Percentiles rank a stretch among this genome's conserved stretches.
phyloP scores from a whole-genome alignment of 1,284 basidiomycete genomes.

The Athelia psychrophila region DNA sequence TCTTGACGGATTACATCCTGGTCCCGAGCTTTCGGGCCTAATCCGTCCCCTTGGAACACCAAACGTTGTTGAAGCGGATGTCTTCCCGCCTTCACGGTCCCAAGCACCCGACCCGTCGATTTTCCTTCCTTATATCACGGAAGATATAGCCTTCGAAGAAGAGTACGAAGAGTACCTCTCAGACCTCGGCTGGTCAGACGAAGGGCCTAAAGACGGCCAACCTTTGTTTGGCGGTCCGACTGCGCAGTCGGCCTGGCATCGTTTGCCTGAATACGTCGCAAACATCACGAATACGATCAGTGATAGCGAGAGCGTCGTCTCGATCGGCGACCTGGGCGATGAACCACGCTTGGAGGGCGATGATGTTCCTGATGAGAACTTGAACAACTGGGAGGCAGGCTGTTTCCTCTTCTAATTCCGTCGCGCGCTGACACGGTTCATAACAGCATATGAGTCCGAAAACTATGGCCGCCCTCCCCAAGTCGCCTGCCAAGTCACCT shows the following conservation, averaged over 20 bases:
- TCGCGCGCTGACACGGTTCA: neutral
- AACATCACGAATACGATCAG: constrained; percentile 81
- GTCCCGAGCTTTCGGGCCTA: constrained; percentile 69
- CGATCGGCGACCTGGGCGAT: constrained; percentile 83
- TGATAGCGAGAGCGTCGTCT: constrained; percentile 86
- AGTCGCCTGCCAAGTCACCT: constrained; percentile 78
- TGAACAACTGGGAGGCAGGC: constrained; percentile 92
- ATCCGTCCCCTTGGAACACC: constrained; percentile 76
- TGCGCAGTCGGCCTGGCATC: constrained; percentile 55
- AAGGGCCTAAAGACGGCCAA: constrained; percentile 43
- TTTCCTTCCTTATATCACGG: constrained; percentile 80
- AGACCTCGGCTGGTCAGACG: constrained; percentile 74
- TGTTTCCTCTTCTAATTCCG: neutral
- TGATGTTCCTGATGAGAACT: constrained; percentile 70
- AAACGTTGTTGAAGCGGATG: constrained; percentile 73
- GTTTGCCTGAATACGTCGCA: constrained; percentile 66
- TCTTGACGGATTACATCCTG: constrained; percentile 73
- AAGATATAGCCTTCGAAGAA: constrained; percentile 85
- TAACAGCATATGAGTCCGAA: constrained; percentile 93
- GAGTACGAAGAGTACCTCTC: constrained; percentile 86
- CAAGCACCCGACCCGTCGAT: constrained; percentile 82
- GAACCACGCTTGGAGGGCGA: constrained; percentile 65
- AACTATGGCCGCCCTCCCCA: constrained; percentile 87
- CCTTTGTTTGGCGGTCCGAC: constrained; percentile 39
- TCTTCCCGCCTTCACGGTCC: constrained; percentile 79